Evolutionary conservation across 202 grass and related monocot genomes (phyloP), one percentile per base, ranked within the genome.

Genomic region (Carex arenaria): DNA sequence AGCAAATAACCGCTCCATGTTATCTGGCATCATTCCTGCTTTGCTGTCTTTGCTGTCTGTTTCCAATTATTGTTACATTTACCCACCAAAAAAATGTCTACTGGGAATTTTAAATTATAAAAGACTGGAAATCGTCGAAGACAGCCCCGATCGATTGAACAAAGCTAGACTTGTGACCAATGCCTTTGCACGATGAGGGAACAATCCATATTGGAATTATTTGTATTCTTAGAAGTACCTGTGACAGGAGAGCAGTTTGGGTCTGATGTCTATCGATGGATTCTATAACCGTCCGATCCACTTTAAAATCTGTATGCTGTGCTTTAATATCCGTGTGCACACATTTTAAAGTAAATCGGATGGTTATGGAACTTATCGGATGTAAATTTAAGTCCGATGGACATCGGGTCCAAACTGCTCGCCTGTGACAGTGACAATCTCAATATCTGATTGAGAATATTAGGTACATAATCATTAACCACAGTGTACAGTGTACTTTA

Each of bases 1-100:
- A 55, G 7, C 72, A 78, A 38, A 78, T 78, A 78, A 78, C 9
- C 12, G 31, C 30, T 71, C 67, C 53, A 36, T 57, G 53, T 78
- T 78, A 59, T 38, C 53, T 59, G 73, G 53, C 73, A 17, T 53
- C 31, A 78, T 18, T 78, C 73, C 30, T 78, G 73, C 15, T 38
- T 38, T 59, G 53, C 30, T 78, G 34, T 36, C 34, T 36, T 26
- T 26, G 26, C 26, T 26, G 72, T 77, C 52, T n/a, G 17, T 78
- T 60, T 56, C 30, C 36, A 59, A 78, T 57, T n/a, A 49, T 18
- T 76, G 52, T 38, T 59, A 12, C 18, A 72, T 49, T 12, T 13
- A 23, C n/a, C 26, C 14, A 17, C 10, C 17, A n/a, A 36, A 78
- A 76, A 34, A 34, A 20, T 38, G 73, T 10, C 73, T 60, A 78